phyloP scores from a whole-genome alignment of 2,329 filamentous ascomycete species.

The Pseudogymnoascus sp. region DNA sequence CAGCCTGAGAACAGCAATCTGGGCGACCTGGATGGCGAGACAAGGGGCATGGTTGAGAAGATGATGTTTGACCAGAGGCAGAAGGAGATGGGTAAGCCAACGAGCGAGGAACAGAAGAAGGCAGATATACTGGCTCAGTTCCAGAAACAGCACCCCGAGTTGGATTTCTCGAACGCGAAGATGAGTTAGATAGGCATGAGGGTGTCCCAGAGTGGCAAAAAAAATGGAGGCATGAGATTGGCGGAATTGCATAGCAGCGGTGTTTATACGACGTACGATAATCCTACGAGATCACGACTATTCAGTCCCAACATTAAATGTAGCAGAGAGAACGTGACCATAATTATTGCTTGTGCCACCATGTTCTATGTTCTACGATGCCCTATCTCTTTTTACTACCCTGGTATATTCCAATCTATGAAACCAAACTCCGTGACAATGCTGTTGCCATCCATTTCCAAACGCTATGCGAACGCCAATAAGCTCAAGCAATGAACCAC shows the following conservation, averaged over 20 bases:
- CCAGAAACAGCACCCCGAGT: conserved; percentile 68
- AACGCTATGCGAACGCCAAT: conserved; percentile 3
- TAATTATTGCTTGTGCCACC: background rate
- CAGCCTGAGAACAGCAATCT: conserved; percentile 87
- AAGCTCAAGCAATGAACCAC: background rate
- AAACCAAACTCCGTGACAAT: conserved; percentile 5
- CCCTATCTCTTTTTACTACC: background rate
- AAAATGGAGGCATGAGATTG: background rate
- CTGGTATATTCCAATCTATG: conserved; percentile 3
- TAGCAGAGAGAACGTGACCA: background rate
- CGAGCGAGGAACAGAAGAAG: conserved; percentile 94
- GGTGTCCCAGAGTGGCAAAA: background rate
- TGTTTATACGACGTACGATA: conserved; percentile 3
- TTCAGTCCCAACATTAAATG: background rate
- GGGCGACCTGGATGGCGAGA: conserved; percentile 89
- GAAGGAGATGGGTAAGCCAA: conserved; percentile 85
- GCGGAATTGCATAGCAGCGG: background rate
- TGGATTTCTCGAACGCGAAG: conserved; percentile 67
- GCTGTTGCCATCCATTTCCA: conserved; percentile 5
- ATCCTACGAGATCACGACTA: conserved; percentile 1
- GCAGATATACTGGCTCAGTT: conserved; percentile 88
- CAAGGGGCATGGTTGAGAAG: conserved; percentile 96
- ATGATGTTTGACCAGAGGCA: conserved; percentile 99
- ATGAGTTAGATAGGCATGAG: conserved; percentile 39
- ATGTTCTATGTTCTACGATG: background rate